Percentiles rank a stretch among this genome's conserved stretches.
phyloP scores from a whole-genome alignment of 345 rosid genomes.

The Salix koriyanagi region DNA sequence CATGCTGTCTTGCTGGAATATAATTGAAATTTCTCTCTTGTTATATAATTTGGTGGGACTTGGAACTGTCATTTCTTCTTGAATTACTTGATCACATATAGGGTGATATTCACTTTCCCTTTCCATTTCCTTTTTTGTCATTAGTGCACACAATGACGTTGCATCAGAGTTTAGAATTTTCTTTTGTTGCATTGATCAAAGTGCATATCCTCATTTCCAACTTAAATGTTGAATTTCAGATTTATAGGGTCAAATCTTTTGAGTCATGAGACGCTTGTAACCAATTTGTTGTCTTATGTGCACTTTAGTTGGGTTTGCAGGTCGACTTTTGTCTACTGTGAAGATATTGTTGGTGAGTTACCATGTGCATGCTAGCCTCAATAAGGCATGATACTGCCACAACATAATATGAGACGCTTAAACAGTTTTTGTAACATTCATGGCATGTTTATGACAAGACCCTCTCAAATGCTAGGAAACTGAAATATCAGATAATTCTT shows the following conservation, averaged over 20 bases:
- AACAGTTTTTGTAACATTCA: background rate
- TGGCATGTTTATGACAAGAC: background rate
- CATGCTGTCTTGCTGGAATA: background rate
- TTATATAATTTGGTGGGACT: background rate
- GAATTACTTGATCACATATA: background rate
- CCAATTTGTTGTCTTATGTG: background rate
- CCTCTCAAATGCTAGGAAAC: background rate
- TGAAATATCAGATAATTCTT: background rate
- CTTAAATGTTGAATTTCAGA: background rate
- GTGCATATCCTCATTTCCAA: background rate
- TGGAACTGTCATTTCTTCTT: background rate
- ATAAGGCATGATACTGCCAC: background rate
- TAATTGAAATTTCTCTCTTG: background rate
- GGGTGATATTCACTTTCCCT: no score
- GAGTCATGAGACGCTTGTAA: background rate
- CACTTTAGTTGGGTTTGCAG: background rate
- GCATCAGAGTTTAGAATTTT: background rate
- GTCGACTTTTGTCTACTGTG: background rate
- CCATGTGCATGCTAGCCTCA: background rate
- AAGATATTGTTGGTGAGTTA: background rate
- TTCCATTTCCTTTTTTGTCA: no score
- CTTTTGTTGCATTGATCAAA: background rate
- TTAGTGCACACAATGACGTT: no score
- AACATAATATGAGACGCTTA: background rate
- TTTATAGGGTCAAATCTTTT: background rate